A percentile compares a stretch with the other conserved stretches of the same genome.
These are phyloP conservation scores for Globisporangium echinulatum DNA, from an alignment of 352 stramenopile species.

Conservation along the genomic window DNA sequence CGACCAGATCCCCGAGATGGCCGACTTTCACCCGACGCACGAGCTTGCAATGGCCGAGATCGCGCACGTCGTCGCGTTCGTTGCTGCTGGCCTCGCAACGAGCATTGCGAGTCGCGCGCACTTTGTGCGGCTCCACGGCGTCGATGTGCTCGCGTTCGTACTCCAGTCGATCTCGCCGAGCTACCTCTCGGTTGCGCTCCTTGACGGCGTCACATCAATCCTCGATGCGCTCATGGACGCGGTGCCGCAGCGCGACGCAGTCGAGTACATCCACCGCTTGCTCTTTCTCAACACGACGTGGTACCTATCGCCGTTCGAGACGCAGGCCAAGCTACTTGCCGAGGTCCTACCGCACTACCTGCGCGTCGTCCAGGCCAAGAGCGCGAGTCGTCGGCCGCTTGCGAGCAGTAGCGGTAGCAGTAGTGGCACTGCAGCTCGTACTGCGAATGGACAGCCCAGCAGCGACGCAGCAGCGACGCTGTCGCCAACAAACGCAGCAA, in stretches of 20 bases:
- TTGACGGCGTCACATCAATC: conserved; percentile 59
- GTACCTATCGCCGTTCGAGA: conserved; percentile 74
- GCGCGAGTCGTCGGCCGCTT: background rate
- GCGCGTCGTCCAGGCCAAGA: conserved; percentile 31
- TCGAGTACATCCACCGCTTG: conserved; percentile 52
- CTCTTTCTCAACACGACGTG: conserved; percentile 76
- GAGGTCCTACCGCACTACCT: conserved; percentile 59
- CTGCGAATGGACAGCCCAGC: background rate
- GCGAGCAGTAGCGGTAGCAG: background rate
- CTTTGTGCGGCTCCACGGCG: conserved; percentile 58
- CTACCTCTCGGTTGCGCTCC: conserved; percentile 50
- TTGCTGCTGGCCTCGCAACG: conserved; percentile 40
- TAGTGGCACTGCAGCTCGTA: background rate
- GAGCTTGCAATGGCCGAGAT: conserved; percentile 68
- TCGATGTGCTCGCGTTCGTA: conserved; percentile 73
- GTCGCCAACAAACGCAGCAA: background rate
- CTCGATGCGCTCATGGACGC: conserved; percentile 48
- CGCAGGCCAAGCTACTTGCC: conserved; percentile 57
- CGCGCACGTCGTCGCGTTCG: conserved; percentile 53
- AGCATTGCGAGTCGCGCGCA: conserved; percentile 66
- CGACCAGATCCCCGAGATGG: conserved; percentile 73
- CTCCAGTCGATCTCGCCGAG: conserved; percentile 68
- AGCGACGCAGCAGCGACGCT: conserved; percentile 6
- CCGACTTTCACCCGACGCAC: conserved; percentile 66
- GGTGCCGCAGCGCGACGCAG: conserved; percentile 23